Percentiles rank a stretch among this genome's conserved stretches.
Evolutionary conservation across 1,284 basidiomycete genomes (phyloP).

Genomic region (Puccinia triticina): DNA sequence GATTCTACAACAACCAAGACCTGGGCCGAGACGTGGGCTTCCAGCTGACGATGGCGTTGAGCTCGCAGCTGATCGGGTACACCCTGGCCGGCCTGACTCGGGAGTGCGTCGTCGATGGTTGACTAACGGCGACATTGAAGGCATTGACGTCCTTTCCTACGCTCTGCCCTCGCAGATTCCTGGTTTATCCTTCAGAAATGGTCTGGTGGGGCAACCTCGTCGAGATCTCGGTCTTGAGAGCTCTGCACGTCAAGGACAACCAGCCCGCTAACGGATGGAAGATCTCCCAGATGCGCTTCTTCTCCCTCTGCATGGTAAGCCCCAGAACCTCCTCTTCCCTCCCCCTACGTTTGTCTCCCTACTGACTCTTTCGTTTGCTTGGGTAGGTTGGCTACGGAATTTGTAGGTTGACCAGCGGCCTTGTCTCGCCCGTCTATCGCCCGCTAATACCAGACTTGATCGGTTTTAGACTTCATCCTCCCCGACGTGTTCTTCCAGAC

Average conservation of each 20-base stretch:
- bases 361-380: not conserved
- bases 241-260: slow-evolving; percentile 38
- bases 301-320: slow-evolving; percentile 32
- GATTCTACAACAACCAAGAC: slow-evolving; percentile 40
- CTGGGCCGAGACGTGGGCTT: slow-evolving; percentile 38
- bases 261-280: slow-evolving; percentile 47
- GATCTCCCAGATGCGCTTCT: slow-evolving; percentile 44
- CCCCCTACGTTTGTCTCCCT: not conserved
- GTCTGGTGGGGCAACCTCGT: slow-evolving; percentile 50
- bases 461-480: slow-evolving; percentile 33
- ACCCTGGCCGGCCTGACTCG: slow-evolving; percentile 64
- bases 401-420: slow-evolving; percentile 9
- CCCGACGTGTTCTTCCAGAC: slow-evolving; percentile 50
- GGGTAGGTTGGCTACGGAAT: slow-evolving; percentile 46
- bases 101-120: not conserved
- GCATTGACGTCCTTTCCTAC: not conserved
- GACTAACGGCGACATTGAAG: not conserved
- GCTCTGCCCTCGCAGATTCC: slow-evolving; percentile 11
- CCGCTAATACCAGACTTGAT: not conserved
- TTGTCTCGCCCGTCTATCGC: not conserved
- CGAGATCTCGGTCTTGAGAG: slow-evolving; percentile 42
- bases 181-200: slow-evolving; percentile 48
- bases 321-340: not conserved
- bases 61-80: slow-evolving; percentile 64
- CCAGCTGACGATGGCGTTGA: slow-evolving; percentile 59